phyloP scores from a whole-genome alignment of 164 flowering plant genomes.

The Chimonanthus praecox region DNA sequence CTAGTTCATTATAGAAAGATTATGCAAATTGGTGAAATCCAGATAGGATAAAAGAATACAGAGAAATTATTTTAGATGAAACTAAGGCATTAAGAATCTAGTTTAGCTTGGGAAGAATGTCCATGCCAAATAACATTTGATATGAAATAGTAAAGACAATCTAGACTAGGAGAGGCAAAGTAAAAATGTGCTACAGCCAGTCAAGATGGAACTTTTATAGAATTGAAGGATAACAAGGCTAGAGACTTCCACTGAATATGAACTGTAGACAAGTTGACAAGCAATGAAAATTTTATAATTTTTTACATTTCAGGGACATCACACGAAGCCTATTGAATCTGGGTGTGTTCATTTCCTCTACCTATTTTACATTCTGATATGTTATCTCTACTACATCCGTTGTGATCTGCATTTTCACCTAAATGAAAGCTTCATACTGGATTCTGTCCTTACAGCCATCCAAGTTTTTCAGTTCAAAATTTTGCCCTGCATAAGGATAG shows the following conservation, averaged over 20 bases:
- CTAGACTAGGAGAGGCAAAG: background rate
- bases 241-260: background rate
- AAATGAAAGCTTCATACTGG: background rate
- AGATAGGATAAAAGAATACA: background rate
- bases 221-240: background rate
- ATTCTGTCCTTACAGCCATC: too few relatives aligned
- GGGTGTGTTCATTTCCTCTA: background rate
- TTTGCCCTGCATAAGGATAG: background rate
- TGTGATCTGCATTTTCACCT: background rate
- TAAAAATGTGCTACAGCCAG: background rate
- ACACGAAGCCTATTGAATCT: background rate
- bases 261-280: background rate
- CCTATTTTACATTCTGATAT: background rate
- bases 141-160: background rate
- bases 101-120: background rate
- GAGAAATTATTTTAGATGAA: background rate
- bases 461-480: too few relatives aligned
- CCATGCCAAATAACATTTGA: background rate
- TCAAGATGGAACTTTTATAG: background rate
- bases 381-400: background rate
- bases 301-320: background rate
- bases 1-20: background rate
- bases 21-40: background rate
- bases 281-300: background rate
- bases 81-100: background rate